Conservation (phyloP, 176 grass and related monocot genomes). For the Oryza australiensis region DNA sequence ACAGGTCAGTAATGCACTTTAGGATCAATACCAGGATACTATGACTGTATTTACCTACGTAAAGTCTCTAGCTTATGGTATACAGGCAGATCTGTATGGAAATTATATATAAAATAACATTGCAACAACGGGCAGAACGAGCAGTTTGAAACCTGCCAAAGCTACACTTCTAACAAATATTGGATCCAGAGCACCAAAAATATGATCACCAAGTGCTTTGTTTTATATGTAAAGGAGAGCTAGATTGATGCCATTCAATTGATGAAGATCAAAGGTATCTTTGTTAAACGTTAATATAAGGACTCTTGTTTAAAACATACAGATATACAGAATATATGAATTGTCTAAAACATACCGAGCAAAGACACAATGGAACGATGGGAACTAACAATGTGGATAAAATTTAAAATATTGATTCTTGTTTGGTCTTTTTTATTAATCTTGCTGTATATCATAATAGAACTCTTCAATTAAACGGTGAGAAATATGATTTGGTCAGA, state of each 20-base stretch:
- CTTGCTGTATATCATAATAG: neutral
- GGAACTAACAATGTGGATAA: neutral
- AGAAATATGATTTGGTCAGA: neutral
- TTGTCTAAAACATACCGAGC: neutral
- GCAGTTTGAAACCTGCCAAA: neutral
- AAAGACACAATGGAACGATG: neutral
- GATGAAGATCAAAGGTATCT: no score
- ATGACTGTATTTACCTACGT: neutral
- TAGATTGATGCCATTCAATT: no score
- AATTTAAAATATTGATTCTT: neutral
- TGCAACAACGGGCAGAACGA: neutral
- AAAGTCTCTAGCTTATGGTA: slow-evolving; percentile 6
- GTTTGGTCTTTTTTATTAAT: neutral
- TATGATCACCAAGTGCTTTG: neutral
- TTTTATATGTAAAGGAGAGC: neutral
- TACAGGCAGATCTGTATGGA: neutral
- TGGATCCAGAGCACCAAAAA: neutral
- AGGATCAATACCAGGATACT: neutral
- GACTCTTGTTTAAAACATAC: no score
- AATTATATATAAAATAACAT: neutral
- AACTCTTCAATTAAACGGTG: neutral
- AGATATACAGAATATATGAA: neutral
- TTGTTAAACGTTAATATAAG: no score
- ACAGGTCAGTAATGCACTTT: slow-evolving; percentile 13
- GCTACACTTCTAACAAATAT: neutral